phyloP scores from a whole-genome alignment of 2,329 filamentous ascomycete species.

The Hortaea werneckii region DNA sequence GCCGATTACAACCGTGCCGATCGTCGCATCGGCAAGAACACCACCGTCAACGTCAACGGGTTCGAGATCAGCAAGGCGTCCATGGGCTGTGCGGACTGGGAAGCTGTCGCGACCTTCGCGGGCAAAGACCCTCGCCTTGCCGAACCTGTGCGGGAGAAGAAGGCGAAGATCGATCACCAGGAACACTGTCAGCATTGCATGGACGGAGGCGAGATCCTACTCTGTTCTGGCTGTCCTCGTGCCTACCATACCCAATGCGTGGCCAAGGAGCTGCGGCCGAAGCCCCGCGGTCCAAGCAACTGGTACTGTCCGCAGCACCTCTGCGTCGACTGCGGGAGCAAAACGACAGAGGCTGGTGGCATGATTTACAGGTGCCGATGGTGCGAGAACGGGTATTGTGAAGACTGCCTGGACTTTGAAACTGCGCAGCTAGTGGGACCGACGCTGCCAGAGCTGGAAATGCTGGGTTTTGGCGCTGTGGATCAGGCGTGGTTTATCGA shows the following conservation, averaged over 20 bases:
- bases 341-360: constrained; percentile 39
- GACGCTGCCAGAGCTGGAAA: constrained; percentile 42
- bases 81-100: constrained; percentile 44
- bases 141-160: constrained; percentile 41
- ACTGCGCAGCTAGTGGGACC: constrained; percentile 41
- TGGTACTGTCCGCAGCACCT: constrained; percentile 48
- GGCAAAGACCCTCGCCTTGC: constrained; percentile 45
- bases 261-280: constrained; percentile 28
- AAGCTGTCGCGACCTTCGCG: constrained; percentile 48
- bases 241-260: constrained; percentile 46
- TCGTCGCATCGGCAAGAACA: constrained; percentile 46
- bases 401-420: constrained; percentile 49
- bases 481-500: constrained; percentile 43
- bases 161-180: constrained; percentile 38
- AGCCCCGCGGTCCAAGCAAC: constrained; percentile 32
- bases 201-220: constrained; percentile 38
- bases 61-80: constrained; percentile 48
- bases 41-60: constrained; percentile 47
- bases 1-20: constrained; percentile 30
- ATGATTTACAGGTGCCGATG: constrained; percentile 45
- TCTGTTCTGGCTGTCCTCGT: constrained; percentile 45
- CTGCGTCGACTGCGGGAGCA: constrained; percentile 44
- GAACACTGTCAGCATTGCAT: constrained; percentile 44
- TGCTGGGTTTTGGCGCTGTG: constrained; percentile 35
- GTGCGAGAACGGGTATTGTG: constrained; percentile 48